These are phyloP conservation scores for Rhodocollybia butyracea DNA, from an alignment of 768 basidiomycete genomes.

Conservation along the genomic window DNA sequence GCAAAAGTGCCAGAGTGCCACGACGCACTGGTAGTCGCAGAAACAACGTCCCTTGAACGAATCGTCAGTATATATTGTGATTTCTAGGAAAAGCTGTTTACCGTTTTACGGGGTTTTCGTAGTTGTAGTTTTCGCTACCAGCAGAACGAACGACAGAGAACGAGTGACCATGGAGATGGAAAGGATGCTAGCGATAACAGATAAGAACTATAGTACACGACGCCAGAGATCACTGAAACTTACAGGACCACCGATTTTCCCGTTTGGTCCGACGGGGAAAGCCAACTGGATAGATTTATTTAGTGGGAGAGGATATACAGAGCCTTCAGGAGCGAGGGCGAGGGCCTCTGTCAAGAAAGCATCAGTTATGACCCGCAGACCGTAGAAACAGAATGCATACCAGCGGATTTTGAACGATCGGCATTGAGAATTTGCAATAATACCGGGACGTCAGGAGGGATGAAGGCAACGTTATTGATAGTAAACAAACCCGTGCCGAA, in stretches of 20 bases:
- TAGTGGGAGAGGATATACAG: slow-evolving; percentile 31
- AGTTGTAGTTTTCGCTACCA: slow-evolving; percentile 32
- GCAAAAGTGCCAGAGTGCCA: no score
- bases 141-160: slow-evolving; percentile 38
- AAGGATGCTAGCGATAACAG: slow-evolving; percentile 17
- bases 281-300: slow-evolving; percentile 36
- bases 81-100: no score
- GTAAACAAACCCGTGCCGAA: slow-evolving; percentile 1
- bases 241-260: slow-evolving; percentile 17
- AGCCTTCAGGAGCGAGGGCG: slow-evolving; percentile 28
- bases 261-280: slow-evolving; percentile 21
- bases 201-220: slow-evolving; percentile 14
- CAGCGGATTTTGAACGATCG: slow-evolving; percentile 18
- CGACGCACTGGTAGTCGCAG: no score
- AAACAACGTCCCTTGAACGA: slow-evolving; percentile 50
- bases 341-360: neutral
- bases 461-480: slow-evolving; percentile 8
- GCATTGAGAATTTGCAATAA: slow-evolving; percentile 33
- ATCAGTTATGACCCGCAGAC: neutral
- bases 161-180: slow-evolving; percentile 31
- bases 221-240: slow-evolving; percentile 12
- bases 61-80: no score
- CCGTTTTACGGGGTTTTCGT: slow-evolving; percentile 51
- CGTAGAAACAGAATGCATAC: neutral
- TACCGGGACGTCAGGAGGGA: slow-evolving; percentile 24